Evolutionary conservation across 257 asterid species (phyloP).

Genomic region (Avicennia marina): DNA sequence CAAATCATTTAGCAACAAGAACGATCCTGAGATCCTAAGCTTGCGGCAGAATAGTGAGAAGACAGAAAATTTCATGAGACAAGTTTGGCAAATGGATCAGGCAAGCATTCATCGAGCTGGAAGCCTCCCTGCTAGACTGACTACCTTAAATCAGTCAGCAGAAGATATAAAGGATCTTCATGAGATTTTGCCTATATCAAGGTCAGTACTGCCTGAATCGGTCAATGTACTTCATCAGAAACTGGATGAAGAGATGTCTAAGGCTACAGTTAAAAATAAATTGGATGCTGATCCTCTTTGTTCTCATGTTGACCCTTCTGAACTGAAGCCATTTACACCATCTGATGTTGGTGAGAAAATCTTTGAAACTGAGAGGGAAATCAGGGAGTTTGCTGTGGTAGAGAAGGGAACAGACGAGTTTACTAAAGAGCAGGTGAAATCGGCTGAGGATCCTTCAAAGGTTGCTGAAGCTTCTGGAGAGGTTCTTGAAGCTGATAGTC

Average conservation of each 20-base stretch:
- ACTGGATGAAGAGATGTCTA: conserved; percentile 50
- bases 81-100: too few relatives aligned
- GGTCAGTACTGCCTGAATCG: conserved; percentile 54
- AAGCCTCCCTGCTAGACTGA: conserved; percentile 57
- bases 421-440: conserved; percentile 10
- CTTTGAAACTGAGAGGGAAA: conserved; percentile 36
- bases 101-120: conserved; percentile 41
- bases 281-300: conserved; percentile 29
- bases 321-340: conserved; percentile 20
- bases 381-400: conserved; percentile 25
- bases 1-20: conserved; percentile 22
- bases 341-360: conserved; percentile 31
- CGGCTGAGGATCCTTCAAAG: conserved; percentile 10
- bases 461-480: conserved; percentile 19
- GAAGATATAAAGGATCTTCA: conserved; percentile 79
- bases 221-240: conserved; percentile 61
- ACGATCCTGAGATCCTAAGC: conserved; percentile 26
- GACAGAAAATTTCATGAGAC: conserved; percentile 23
- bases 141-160: conserved; percentile 32
- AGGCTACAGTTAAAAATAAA: conserved; percentile 31
- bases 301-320: conserved; percentile 22
- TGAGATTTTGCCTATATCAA: conserved; percentile 59
- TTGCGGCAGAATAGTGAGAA: conserved; percentile 34
- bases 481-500: conserved; percentile 19
- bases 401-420: conserved; percentile 30